These are phyloP conservation scores for Calycina marina DNA, from an alignment of 2,329 filamentous ascomycete genomes.

Conservation along the genomic window DNA sequence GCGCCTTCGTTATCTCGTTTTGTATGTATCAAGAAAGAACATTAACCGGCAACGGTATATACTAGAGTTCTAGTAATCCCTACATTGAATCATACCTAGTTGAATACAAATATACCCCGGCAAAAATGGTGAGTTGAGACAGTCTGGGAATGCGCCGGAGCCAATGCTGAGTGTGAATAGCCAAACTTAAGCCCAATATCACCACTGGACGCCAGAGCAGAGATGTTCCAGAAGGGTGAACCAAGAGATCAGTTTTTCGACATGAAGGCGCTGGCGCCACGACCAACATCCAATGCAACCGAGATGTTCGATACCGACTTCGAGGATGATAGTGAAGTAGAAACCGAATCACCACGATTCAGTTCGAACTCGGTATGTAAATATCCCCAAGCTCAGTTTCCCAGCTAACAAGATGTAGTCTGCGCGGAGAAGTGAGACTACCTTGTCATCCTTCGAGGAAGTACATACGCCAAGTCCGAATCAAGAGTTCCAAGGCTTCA, in stretches of 20 bases:
- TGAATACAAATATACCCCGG: slow-evolving; percentile 2
- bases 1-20: slow-evolving; percentile 3
- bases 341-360: slow-evolving; percentile 47
- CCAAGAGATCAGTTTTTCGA: slow-evolving; percentile 46
- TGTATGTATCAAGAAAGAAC: background rate
- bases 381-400: slow-evolving; percentile 6
- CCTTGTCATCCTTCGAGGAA: slow-evolving; percentile 77
- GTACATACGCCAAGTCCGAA: slow-evolving; percentile 60
- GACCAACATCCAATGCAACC: slow-evolving; percentile 57
- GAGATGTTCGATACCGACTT: slow-evolving; percentile 67
- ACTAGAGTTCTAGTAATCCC: slow-evolving; percentile 14
- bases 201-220: slow-evolving; percentile 19
- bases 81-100: too few species aligned
- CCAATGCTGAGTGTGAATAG: slow-evolving; percentile 14
- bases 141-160: background rate
- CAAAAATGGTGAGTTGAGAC: slow-evolving; percentile 15
- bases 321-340: slow-evolving; percentile 38
- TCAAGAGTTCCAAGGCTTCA: slow-evolving; percentile 43
- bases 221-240: slow-evolving; percentile 33
- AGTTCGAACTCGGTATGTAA: slow-evolving; percentile 58
- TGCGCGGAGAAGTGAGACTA: slow-evolving; percentile 64
- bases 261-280: slow-evolving; percentile 34
- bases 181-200: slow-evolving; percentile 14
- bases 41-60: slow-evolving; percentile 20
- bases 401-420: slow-evolving; percentile 31